Evolutionary conservation across 352 stramenopile genomes (phyloP), one percentile per base, ranked within the genome.

Genomic region (Lagenidium giganteum): DNA sequence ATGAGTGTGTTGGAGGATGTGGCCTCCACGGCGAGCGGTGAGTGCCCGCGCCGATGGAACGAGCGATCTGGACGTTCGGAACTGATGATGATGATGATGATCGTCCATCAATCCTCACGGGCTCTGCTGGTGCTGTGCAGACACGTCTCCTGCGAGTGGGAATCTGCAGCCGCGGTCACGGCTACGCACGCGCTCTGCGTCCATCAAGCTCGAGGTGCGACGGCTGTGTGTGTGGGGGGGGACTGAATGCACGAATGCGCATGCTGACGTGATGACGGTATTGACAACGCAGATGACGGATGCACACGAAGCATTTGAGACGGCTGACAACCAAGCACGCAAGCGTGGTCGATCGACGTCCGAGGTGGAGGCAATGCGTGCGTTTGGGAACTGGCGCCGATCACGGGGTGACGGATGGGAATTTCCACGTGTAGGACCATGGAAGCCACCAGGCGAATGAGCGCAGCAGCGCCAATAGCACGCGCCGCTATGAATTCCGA

Each of bases 401-500:
- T 8, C 39, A 47, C 29, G 46, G 42, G 4, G 46, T 23, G 0
- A 42, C 42, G 5, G 47, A 60, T 1, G 47, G 47, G 16, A 36
- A 64, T 0, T 49, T 67, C 4, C 39, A 49, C 21, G 48, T 38
- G n/a, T 17, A 35, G 12, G 49, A 39, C 3, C 47, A 49, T 18
- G 21, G 40, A 5, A 22, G 46, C 17, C 35, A 55, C n/a, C 35
- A 52, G 26, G 18, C 45, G 6, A 52, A 38, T 22, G 29, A 33
- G 32, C 17, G 13, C 25, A 27, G 23, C 48, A 23, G 14, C 40
- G 29, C 25, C 1, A 34, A 33, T 14, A 18, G 8, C 17, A n/a
- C 40, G 14, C 26, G 13, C n/a, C 69, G 69, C 16, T 84, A 84
- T 27, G 54, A 69, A 23, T 65, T 89, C 16, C 77, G 77, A 17